Conservation (phyloP, 192 early-diverging fungal species). For the Diversispora epigaea region DNA sequence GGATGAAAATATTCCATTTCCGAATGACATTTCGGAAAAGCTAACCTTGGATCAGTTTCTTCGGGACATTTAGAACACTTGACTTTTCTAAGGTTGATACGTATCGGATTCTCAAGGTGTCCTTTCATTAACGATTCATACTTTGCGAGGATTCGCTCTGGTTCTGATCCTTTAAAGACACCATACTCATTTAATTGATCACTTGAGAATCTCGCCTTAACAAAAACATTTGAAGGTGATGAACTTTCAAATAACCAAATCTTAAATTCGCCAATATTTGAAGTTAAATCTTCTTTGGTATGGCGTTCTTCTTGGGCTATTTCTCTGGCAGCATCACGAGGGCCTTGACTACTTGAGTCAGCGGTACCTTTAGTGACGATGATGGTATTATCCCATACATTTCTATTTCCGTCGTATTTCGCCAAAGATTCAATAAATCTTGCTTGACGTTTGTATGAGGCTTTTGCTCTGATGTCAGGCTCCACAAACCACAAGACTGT, state of each 20-base stretch:
- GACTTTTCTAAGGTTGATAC: not conserved
- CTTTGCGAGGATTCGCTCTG: conserved; percentile 1
- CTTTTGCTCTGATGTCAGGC: not conserved
- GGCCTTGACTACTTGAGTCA: not conserved
- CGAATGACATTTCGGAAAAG: not conserved
- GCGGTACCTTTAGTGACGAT: conserved; percentile 13
- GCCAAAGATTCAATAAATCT: conserved; percentile 25
- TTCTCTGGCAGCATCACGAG: conserved; percentile 13
- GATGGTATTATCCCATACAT: conserved; percentile 32
- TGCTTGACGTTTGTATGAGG: conserved; percentile 10
- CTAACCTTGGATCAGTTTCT: conserved; percentile 22
- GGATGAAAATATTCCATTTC: not conserved
- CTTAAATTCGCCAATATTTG: not conserved
- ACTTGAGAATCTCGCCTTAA: not conserved
- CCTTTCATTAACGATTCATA: conserved; percentile 4
- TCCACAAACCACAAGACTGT: conserved; percentile 26
- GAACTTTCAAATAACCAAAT: conserved; percentile 15
- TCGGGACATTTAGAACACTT: conserved; percentile 19
- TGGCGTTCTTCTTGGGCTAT: not conserved
- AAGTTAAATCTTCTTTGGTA: not conserved
- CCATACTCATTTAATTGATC: not conserved
- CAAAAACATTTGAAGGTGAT: not conserved
- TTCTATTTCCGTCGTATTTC: conserved; percentile 17
- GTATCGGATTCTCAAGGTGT: not conserved
- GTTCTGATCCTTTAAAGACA: conserved; percentile 14